Evolutionary conservation across 768 basidiomycete genomes (phyloP).

Genomic region (Pleurotus djamor): DNA sequence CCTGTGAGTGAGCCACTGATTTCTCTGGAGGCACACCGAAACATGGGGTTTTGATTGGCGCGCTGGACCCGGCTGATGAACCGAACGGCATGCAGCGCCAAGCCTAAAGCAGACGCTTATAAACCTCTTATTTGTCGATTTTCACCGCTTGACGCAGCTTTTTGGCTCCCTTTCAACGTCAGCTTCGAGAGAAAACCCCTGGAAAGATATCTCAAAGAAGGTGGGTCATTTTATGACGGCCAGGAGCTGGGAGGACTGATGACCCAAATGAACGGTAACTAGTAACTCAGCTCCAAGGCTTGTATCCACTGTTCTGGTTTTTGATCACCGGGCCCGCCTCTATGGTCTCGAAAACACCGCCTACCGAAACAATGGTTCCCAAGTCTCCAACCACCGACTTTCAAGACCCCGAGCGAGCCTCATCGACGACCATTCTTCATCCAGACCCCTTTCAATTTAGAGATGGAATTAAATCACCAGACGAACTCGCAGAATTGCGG

Average conservation of each 20-base stretch:
- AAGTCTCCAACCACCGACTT: constrained; percentile 31
- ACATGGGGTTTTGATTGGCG: too few species aligned
- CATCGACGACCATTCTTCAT: constrained; percentile 25
- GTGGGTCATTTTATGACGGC: background rate
- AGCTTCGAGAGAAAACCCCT: too few species aligned
- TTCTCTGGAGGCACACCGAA: too few species aligned
- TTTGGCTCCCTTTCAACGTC: too few species aligned
- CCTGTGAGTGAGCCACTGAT: too few species aligned
- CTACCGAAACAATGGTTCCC: constrained; percentile 49
- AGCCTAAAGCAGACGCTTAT: too few species aligned
- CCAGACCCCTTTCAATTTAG: constrained; percentile 69
- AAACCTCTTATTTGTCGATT: too few species aligned
- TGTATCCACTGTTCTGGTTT: constrained; percentile 6
- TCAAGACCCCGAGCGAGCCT: constrained; percentile 42
- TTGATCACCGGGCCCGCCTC: background rate
- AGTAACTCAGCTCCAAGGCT: background rate
- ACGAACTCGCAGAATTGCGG: constrained; percentile 59
- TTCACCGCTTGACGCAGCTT: too few species aligned
- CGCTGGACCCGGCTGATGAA: too few species aligned
- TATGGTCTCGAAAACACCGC: background rate
- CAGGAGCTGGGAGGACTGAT: background rate
- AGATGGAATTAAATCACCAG: constrained; percentile 55
- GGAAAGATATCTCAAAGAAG: background rate
- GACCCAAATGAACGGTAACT: background rate
- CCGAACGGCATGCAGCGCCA: too few species aligned